phyloP scores from a whole-genome alignment of 2,329 filamentous ascomycete species.

The Fusarium veterinarium region DNA sequence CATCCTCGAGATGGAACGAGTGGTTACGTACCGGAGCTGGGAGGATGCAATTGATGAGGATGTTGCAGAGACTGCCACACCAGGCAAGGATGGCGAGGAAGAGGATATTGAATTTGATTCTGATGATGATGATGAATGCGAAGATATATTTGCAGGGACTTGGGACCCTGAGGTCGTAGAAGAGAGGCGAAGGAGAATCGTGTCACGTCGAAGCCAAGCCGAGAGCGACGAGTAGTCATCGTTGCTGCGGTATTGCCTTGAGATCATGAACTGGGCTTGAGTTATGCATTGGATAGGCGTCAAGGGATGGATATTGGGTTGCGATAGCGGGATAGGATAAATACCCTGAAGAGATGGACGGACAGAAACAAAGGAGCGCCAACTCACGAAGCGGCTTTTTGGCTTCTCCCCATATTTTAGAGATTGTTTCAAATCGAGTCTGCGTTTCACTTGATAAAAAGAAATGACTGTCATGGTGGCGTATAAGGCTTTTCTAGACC shows the following conservation, averaged over 20 bases:
- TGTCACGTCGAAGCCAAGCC: slow-evolving; percentile 43
- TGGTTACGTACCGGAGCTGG: slow-evolving; percentile 65
- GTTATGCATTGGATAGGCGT: slow-evolving; percentile 35
- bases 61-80: slow-evolving; percentile 4
- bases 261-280: not conserved
- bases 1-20: slow-evolving; percentile 71
- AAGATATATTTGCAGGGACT: slow-evolving; percentile 71
- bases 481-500: slow-evolving; percentile 3
- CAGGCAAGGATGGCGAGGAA: slow-evolving; percentile 19
- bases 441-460: slow-evolving; percentile 3
- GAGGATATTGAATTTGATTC: slow-evolving; percentile 67
- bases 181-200: slow-evolving; percentile 57
- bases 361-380: slow-evolving; percentile 11
- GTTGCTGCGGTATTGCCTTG: slow-evolving; percentile 11
- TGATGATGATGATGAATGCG: slow-evolving; percentile 74
- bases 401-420: slow-evolving; percentile 9
- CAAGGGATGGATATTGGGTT: slow-evolving; percentile 25
- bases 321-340: slow-evolving; percentile 14
- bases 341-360: slow-evolving; percentile 34
- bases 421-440: slow-evolving; percentile 10
- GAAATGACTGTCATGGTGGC: not conserved
- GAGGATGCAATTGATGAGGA: slow-evolving; percentile 49
- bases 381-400: not conserved
- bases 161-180: slow-evolving; percentile 68
- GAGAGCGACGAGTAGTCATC: slow-evolving; percentile 19